These are phyloP conservation scores for Collybiopsis luxurians DNA, from an alignment of 768 basidiomycete species.

Conservation along the genomic window DNA sequence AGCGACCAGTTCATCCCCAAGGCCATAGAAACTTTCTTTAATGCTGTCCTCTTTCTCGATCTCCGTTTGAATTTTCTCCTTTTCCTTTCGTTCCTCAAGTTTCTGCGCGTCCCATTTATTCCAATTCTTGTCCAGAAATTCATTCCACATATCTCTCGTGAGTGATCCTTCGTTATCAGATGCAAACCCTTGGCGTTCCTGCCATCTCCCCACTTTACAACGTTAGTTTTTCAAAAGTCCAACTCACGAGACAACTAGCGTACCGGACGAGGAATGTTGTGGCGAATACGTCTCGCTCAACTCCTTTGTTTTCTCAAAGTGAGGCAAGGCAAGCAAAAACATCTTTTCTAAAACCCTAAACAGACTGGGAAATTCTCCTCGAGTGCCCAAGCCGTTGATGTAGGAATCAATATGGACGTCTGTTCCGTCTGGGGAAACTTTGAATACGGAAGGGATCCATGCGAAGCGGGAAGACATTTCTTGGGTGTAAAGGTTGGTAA, in stretches of 20 bases:
- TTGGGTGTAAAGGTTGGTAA: neutral
- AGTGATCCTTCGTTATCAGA: neutral
- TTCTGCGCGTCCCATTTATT: neutral
- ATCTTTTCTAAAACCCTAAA: slow-evolving; percentile 14
- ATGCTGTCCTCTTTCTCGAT: neutral
- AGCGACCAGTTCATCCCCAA: neutral
- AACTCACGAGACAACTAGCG: too few relatives aligned
- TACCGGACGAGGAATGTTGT: neutral
- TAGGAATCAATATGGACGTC: slow-evolving; percentile 13
- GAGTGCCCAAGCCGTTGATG: slow-evolving; percentile 17
- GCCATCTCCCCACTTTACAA: slow-evolving; percentile 1
- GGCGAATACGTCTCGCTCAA: neutral
- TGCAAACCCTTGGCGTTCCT: neutral
- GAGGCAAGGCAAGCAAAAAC: slow-evolving; percentile 13
- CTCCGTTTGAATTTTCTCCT: neutral
- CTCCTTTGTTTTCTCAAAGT: slow-evolving; percentile 10
- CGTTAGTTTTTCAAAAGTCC: too few relatives aligned
- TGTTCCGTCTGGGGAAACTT: slow-evolving; percentile 10
- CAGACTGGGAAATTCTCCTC: slow-evolving; percentile 9
- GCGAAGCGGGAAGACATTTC: slow-evolving; percentile 9
- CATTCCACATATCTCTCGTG: neutral
- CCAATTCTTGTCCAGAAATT: neutral
- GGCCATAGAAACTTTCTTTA: neutral
- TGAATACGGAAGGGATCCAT: slow-evolving; percentile 16
- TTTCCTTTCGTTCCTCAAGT: neutral